phyloP scores from a whole-genome alignment of 257 asterid species.

The Solanum pennellii region DNA sequence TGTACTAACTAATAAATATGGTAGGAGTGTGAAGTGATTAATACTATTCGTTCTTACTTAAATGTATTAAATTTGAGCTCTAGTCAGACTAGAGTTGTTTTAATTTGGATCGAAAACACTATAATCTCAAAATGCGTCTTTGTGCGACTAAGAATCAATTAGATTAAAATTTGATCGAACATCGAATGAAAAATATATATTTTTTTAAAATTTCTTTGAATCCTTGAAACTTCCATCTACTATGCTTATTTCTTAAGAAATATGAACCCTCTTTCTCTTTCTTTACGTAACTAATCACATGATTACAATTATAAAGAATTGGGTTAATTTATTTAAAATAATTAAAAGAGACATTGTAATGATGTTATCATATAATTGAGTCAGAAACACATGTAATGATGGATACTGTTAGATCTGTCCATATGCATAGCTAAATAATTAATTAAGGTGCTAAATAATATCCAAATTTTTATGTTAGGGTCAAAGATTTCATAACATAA shows the following conservation, averaged over 20 bases:
- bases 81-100: rapidly evolving
- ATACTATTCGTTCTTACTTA: neutral
- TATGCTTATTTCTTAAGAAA: neutral
- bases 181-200: neutral
- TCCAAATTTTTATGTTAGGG: neutral
- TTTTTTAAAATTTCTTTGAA: neutral
- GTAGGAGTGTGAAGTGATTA: neutral
- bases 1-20: neutral
- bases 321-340: neutral
- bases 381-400: neutral
- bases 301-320: neutral
- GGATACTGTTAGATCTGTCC: neutral
- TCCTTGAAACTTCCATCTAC: neutral
- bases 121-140: neutral
- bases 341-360: neutral
- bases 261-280: neutral
- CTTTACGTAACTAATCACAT: neutral
- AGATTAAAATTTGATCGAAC: neutral
- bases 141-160: rapidly evolving
- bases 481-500: neutral
- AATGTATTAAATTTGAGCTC: neutral
- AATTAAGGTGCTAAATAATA: neutral
- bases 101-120: neutral
- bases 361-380: neutral
- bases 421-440: neutral